Evolutionary conservation across 495 filamentous ascomycete genomes (phyloP).

Genomic region (Delitschia confertaspora): DNA sequence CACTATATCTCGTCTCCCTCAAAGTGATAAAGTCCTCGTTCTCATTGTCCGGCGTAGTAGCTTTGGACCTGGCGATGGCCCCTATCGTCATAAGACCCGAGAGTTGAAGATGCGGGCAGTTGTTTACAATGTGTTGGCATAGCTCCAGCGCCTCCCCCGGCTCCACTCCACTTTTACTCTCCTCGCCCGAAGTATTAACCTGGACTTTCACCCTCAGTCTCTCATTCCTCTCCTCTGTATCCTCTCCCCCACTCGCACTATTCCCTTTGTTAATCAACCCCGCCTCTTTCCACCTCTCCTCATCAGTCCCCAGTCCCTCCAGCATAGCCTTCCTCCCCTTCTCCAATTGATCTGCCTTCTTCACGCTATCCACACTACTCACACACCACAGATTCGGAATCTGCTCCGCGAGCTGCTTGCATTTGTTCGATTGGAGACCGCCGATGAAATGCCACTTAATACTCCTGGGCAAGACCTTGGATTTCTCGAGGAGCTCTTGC

Average conservation of each 20-base stretch:
- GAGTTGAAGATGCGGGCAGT: conserved; percentile 64
- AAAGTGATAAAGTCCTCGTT: conserved; percentile 83
- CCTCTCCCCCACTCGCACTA: conserved; percentile 24
- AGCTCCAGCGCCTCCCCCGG: conserved; percentile 52
- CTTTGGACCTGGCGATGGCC: conserved; percentile 72
- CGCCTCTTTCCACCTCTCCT: conserved; percentile 1
- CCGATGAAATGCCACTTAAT: conserved; percentile 97
- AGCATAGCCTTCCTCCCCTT: conserved; percentile 56
- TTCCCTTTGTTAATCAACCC: conserved; percentile 4
- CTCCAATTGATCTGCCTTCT: conserved; percentile 76
- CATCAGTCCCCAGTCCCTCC: neutral
- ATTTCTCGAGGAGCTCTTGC: conserved; percentile 84
- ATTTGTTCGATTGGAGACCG: conserved; percentile 83
- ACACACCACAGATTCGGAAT: conserved; percentile 91
- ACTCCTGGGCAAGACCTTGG: conserved; percentile 59
- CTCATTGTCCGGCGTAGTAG: conserved; percentile 57
- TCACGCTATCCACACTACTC: conserved; percentile 74
- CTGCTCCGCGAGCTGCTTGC: conserved; percentile 69
- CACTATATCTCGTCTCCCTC: conserved; percentile 57
- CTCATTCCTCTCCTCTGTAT: conserved; percentile 33
- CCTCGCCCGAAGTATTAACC: conserved; percentile 89
- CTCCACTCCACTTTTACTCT: conserved; percentile 69
- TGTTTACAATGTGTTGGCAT: conserved; percentile 54
- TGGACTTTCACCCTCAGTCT: conserved; percentile 73
- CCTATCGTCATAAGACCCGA: conserved; percentile 95